Percentiles rank a stretch among this genome's conserved stretches.
These are phyloP conservation scores for Euphorbia peplus DNA, from an alignment of 345 rosid genomes.

Conservation along the genomic window DNA sequence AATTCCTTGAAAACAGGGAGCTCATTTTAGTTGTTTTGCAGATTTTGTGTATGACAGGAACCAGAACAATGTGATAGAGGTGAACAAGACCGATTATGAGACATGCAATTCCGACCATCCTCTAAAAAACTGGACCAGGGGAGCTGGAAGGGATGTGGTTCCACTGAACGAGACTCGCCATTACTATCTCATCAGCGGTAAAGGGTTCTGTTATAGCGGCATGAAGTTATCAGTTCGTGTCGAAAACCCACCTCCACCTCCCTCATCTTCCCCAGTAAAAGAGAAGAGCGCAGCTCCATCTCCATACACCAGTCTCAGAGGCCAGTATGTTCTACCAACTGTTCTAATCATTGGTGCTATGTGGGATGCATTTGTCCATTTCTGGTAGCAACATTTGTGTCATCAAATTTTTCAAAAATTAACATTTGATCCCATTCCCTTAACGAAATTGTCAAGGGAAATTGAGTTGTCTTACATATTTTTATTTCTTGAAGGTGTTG, in stretches of 20 bases:
- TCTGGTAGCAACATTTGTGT: slow-evolving; percentile 28
- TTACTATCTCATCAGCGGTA: slow-evolving; percentile 78
- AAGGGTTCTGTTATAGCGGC: slow-evolving; percentile 83
- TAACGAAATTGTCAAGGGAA: slow-evolving; percentile 26
- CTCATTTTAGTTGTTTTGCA: slow-evolving; percentile 19
- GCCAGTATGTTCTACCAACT: slow-evolving; percentile 40
- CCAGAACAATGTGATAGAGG: slow-evolving; percentile 81
- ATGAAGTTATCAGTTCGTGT: slow-evolving; percentile 68
- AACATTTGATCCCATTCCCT: slow-evolving; percentile 12
- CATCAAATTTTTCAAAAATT: background rate
- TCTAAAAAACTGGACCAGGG: slow-evolving; percentile 74
- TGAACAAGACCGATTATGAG: slow-evolving; percentile 73
- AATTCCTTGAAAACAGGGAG: background rate
- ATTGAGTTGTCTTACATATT: slow-evolving; percentile 11
- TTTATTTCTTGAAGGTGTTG: slow-evolving; percentile 4
- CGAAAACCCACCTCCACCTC: slow-evolving; percentile 71
- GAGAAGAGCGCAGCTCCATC: slow-evolving; percentile 38
- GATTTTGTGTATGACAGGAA: slow-evolving; percentile 91
- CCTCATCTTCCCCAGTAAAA: slow-evolving; percentile 38
- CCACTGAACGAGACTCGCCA: slow-evolving; percentile 71
- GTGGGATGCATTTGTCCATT: slow-evolving; percentile 46
- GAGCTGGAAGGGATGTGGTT: slow-evolving; percentile 91
- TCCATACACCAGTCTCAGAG: slow-evolving; percentile 23
- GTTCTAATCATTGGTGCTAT: slow-evolving; percentile 44
- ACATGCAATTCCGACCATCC: slow-evolving; percentile 65